phyloP scores from a whole-genome alignment of 1,139 yeast genomes.

The Magnusiomyces suaveolens region DNA sequence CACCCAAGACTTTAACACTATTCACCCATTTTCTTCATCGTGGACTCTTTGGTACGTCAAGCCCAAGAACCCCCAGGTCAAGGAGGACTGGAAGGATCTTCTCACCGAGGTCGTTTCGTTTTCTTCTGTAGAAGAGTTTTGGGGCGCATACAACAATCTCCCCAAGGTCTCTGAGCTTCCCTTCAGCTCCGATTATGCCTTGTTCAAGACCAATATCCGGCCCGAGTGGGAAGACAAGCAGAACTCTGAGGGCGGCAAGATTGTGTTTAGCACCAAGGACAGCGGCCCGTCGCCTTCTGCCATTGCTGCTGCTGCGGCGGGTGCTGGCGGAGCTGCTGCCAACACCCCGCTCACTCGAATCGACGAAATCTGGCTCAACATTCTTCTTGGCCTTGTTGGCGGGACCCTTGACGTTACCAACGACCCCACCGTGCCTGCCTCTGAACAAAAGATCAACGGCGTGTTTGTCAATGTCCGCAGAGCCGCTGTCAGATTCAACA shows the following conservation, averaged over 20 bases:
- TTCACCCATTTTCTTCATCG: conserved; percentile 84
- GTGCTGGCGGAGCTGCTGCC: conserved; percentile 22
- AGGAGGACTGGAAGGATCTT: conserved; percentile 86
- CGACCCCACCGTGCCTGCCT: conserved; percentile 43
- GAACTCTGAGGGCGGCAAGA: conserved; percentile 88
- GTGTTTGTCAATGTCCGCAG: conserved; percentile 84
- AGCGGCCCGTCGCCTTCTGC: conserved; percentile 23
- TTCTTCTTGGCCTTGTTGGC: conserved; percentile 85
- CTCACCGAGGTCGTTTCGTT: conserved; percentile 90
- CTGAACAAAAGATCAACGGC: conserved; percentile 75
- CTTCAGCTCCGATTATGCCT: conserved; percentile 85
- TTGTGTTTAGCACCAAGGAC: conserved; percentile 72
- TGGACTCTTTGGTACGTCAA: conserved; percentile 99
- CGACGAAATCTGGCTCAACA: conserved; percentile 89
- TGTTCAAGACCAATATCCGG: conserved; percentile 86
- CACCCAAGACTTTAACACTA: conserved; percentile 62
- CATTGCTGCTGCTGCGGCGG: conserved; percentile 9
- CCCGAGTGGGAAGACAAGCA: conserved; percentile 98
- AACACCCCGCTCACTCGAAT: conserved; percentile 36
- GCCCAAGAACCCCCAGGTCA: conserved; percentile 62
- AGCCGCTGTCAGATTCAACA: conserved; percentile 72
- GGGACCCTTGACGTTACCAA: conserved; percentile 70
- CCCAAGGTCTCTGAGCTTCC: conserved; percentile 92
- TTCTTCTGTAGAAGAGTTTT: conserved; percentile 90
- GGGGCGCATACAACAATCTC: conserved; percentile 95